Evolutionary conservation across 2,329 filamentous ascomycete genomes (phyloP), one percentile per base, ranked within the genome.

Genomic region (Alternaria brassicae): DNA sequence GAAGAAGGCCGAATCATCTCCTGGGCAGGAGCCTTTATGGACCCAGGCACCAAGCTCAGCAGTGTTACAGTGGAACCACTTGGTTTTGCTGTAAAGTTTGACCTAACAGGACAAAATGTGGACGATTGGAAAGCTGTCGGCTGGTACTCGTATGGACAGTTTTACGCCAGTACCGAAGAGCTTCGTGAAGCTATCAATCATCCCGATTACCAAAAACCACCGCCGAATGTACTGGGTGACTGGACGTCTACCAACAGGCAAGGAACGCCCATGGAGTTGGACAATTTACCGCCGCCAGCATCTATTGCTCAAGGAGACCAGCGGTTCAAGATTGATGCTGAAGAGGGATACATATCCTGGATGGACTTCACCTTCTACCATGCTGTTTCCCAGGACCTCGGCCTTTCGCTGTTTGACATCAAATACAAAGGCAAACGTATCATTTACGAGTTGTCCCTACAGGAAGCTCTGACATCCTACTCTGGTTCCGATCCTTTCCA

Each of bases 391-490:
- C 75, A 79, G 8, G 83, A 85, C 56, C 78, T 78, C 0, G 85
- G 84, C 0, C 74, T 87, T 36, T 66, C 78, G 0, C 73, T 87
- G 0, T 82, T 81, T 65, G 80, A 87, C 58, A 81, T 88, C 42
- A 74, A 77, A 17, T 86, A 82, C 77, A 84, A 85, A 65, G 83
- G 82, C n/a, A 78, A 85, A 58, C 77, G 83, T 6, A 71, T 88
- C 6, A 73, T 87, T 10, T 87, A 86, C 56, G 85, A 87, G 60
- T 75, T 88, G 1, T 62, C 81, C 3, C 72, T 87, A 0, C 82
- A 87, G 67, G 84, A 87, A 70, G 84, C 84, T 0, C 71, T 86
- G 7, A 81, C 84, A 1, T 82, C 85, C 53, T 86, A 85, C 54
- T 81, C 83, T 1, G 79, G 82, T 5, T 79, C 78, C 40, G 82